phyloP scores from a whole-genome alignment of 768 basidiomycete species.

The Leccinellum albellum region DNA sequence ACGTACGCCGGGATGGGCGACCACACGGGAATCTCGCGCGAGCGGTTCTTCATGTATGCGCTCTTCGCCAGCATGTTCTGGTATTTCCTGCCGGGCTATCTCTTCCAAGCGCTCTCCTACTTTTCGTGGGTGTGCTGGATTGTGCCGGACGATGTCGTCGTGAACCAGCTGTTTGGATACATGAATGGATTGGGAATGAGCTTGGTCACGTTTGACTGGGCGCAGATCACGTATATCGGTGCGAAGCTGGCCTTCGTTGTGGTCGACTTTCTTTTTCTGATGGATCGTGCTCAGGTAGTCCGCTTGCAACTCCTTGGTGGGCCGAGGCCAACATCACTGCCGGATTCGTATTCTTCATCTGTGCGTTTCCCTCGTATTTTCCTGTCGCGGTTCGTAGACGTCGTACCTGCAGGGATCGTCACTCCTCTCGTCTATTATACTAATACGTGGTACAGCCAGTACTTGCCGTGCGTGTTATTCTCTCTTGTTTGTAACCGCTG shows the following conservation, averaged over 20 bases:
- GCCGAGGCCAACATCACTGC: conserved; percentile 65
- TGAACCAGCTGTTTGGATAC: conserved; percentile 78
- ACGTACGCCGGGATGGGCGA: conserved; percentile 40
- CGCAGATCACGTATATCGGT: conserved; percentile 48
- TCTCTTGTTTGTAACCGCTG: background rate
- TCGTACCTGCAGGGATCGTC: conserved; percentile 41
- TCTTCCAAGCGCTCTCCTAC: conserved; percentile 62
- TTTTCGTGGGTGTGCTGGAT: conserved; percentile 71
- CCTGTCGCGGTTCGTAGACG: conserved; percentile 50
- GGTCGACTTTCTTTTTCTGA: background rate
- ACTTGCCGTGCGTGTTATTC: conserved; percentile 41
- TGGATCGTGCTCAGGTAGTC: conserved; percentile 31
- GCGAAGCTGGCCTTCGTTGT: background rate
- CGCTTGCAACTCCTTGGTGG: conserved; percentile 82
- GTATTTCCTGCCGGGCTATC: conserved; percentile 71
- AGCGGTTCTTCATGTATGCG: conserved; percentile 47
- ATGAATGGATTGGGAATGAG: conserved; percentile 60
- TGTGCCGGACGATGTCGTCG: conserved; percentile 58
- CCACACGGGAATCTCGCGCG: conserved; percentile 49
- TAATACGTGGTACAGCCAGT: conserved; percentile 57
- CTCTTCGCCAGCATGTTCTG: conserved; percentile 34
- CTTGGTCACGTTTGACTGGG: conserved; percentile 79
- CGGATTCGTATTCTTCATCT: conserved; percentile 69
- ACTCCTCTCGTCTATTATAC: conserved; percentile 65
- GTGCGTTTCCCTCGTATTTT: conserved; percentile 37